Conservation (phyloP, 352 stramenopile genomes). For the Globisporangium cederbergense region DNA sequence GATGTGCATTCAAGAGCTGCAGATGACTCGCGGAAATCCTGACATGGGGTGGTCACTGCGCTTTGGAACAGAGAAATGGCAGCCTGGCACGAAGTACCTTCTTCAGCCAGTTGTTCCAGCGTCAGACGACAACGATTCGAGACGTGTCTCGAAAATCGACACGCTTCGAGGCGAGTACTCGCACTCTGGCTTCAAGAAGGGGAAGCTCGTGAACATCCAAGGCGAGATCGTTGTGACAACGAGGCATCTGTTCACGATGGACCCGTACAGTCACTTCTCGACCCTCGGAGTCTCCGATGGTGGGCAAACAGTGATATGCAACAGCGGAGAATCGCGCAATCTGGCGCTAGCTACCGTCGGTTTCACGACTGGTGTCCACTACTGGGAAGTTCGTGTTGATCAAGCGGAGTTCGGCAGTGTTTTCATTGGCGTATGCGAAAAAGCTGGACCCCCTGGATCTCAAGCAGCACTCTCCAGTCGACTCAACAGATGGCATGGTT, state of each 20-base stretch:
- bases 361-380: slow-evolving; percentile 93
- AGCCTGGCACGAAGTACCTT: slow-evolving; percentile 82
- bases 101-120: slow-evolving; percentile 28
- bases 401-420: slow-evolving; percentile 97
- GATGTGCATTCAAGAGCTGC: slow-evolving; percentile 76
- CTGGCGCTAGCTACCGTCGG: slow-evolving; percentile 81
- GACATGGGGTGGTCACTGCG: slow-evolving; percentile 87
- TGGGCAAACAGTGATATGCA: slow-evolving; percentile 73
- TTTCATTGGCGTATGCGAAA: slow-evolving; percentile 96
- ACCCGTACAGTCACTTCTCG: slow-evolving; percentile 74
- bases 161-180: slow-evolving; percentile 55
- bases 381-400: slow-evolving; percentile 97
- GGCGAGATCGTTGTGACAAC: slow-evolving; percentile 66
- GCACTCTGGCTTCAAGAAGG: slow-evolving; percentile 49
- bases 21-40: slow-evolving; percentile 74
- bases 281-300: slow-evolving; percentile 77
- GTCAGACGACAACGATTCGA: not conserved
- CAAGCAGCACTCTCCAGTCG: slow-evolving; percentile 72
- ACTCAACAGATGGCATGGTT: slow-evolving; percentile 89
- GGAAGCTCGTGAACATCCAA: slow-evolving; percentile 60
- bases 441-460: slow-evolving; percentile 71
- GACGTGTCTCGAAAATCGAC: slow-evolving; percentile 19
- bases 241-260: slow-evolving; percentile 83
- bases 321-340: slow-evolving; percentile 84
- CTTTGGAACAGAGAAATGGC: slow-evolving; percentile 86